Conservation (phyloP, 345 rosid species). For the Ceriops zippeliana region DNA sequence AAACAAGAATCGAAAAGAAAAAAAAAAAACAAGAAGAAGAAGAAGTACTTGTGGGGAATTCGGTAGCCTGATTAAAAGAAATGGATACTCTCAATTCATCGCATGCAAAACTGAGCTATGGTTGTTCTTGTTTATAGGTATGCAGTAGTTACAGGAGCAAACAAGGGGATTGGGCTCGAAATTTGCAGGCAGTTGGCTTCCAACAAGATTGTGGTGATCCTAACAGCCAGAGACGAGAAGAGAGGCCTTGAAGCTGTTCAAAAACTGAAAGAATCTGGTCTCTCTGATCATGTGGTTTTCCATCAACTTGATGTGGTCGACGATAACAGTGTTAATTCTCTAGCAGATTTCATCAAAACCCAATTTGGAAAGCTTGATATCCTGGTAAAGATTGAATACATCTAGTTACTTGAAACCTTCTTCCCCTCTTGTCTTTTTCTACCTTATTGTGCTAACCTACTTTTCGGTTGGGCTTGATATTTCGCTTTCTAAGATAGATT, state of each 20-base stretch:
- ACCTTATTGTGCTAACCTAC: too few species aligned
- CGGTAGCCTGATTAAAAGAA: too few species aligned
- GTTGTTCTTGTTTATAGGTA: slow-evolving; percentile 1
- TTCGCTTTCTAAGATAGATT: too few species aligned
- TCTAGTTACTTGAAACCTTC: background rate
- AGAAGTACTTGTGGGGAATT: too few species aligned
- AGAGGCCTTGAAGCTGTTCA: slow-evolving; percentile 15
- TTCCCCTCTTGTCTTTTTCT: background rate
- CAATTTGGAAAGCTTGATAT: slow-evolving; percentile 27
- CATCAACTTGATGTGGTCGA: slow-evolving; percentile 22
- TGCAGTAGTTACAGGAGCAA: slow-evolving; percentile 35
- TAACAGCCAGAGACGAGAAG: slow-evolving; percentile 15
- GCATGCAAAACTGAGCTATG: background rate
- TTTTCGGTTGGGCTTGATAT: too few species aligned
- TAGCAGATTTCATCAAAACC: slow-evolving; percentile 17
- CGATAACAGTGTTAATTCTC: background rate
- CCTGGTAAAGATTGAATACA: slow-evolving; percentile 1
- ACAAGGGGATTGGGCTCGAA: slow-evolving; percentile 34
- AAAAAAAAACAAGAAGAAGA: too few species aligned
- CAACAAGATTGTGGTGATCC: slow-evolving; percentile 8
- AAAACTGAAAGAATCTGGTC: slow-evolving; percentile 5
- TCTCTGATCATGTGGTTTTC: slow-evolving; percentile 11
- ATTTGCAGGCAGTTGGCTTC: slow-evolving; percentile 16
- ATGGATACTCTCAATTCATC: too few species aligned
- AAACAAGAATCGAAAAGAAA: too few species aligned